Evolutionary conservation across 768 basidiomycete species (phyloP), one percentile per base, ranked within the genome.

Genomic region (Trametopsis cervina): DNA sequence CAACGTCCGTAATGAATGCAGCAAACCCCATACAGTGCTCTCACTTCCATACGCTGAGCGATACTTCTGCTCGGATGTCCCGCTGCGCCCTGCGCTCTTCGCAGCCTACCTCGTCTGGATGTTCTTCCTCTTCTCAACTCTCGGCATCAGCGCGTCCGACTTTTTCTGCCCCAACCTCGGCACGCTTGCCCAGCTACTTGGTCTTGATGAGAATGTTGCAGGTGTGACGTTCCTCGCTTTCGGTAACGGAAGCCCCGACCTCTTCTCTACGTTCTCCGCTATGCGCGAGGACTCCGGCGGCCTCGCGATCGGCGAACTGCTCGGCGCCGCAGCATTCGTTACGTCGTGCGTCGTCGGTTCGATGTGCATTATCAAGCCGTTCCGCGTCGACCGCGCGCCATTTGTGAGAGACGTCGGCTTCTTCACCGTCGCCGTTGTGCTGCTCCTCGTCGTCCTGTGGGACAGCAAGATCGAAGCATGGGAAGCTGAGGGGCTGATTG

Each of bases 131-230:
- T 98, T 99, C 70, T 92, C 92, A 18, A 94, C 89, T 27, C 84
- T 97, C 27, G 93, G 93, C 3, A 96, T 96, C 63, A 85, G 83
- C 54, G 93, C 94, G 4, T 88, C 92, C 15, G 95, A 98, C 66
- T 97, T 97, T 69, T 98, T 98, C 74, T 93, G 89, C 44, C 94
- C 94, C 1, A 98, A 99, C 64, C 76, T 99, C 15, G 86, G 88
- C 0, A 90, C 94, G 1, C 85, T 97, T 25, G 82, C 95, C 0
- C 77, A 84, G 42, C 69, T 89, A 3, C 77, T 99, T 3, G 88
- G 92, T 0, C 67, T 99, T 35, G 88, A 89, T 57, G 93, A 99
- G 62, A 89, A 89, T 46, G 83, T 97, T 13, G 93, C 96, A 0
- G 96, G 96, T 0, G 94, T 98, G 20, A 99, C 96, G 0, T 89